phyloP scores from a whole-genome alignment of 306 rosid genomes.

The Comarum palustre region DNA sequence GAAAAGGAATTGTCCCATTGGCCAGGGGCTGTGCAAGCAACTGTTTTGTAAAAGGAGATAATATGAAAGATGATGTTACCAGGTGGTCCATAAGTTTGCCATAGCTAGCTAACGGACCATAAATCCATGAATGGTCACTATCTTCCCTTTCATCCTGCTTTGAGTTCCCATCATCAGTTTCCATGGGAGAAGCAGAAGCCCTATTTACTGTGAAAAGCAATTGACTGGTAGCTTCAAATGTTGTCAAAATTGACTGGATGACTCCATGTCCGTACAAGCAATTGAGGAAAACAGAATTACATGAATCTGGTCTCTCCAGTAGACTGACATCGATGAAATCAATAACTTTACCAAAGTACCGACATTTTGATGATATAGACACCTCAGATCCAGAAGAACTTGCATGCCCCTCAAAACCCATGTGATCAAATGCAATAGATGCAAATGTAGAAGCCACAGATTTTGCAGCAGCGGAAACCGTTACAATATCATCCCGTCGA shows the following conservation, averaged over 20 bases:
- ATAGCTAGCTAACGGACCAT: slow-evolving; percentile 84
- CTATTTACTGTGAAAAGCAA: slow-evolving; percentile 73
- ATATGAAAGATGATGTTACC: slow-evolving; percentile 78
- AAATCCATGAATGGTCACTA: slow-evolving; percentile 76
- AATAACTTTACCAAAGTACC: slow-evolving; percentile 88
- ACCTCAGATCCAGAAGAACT: slow-evolving; percentile 56
- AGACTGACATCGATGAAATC: slow-evolving; percentile 79
- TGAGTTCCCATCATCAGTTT: slow-evolving; percentile 68
- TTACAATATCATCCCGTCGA: slow-evolving; percentile 81
- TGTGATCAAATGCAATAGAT: slow-evolving; percentile 64
- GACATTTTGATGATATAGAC: slow-evolving; percentile 73
- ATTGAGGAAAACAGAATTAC: slow-evolving; percentile 80
- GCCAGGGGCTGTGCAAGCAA: slow-evolving; percentile 76
- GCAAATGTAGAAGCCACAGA: slow-evolving; percentile 86
- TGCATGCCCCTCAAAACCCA: slow-evolving; percentile 73
- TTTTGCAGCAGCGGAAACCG: slow-evolving; percentile 73
- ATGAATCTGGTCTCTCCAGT: slow-evolving; percentile 85
- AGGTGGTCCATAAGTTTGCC: slow-evolving; percentile 97
- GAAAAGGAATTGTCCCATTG: slow-evolving; percentile 61
- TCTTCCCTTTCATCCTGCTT: slow-evolving; percentile 70
- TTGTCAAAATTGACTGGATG: slow-evolving; percentile 77
- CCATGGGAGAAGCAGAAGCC: slow-evolving; percentile 88
- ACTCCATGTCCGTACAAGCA: slow-evolving; percentile 92
- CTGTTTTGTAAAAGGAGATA: slow-evolving; percentile 79
- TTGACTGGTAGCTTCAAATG: slow-evolving; percentile 96